Evolutionary conservation across 1,139 yeast genomes (phyloP), one percentile per base, ranked within the genome.

Genomic region (Pichia sp.): DNA sequence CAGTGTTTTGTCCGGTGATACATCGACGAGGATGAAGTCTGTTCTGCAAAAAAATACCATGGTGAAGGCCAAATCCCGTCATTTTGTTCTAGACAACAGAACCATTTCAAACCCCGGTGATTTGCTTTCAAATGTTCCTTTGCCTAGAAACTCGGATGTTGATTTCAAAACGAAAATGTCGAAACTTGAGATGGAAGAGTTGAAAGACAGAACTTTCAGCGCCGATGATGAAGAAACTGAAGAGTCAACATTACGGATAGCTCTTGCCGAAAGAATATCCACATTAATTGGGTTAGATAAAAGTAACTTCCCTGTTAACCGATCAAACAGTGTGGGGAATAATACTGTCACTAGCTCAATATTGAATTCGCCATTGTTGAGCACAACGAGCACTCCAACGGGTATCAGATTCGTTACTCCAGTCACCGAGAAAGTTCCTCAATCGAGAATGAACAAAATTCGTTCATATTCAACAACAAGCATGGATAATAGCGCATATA

Each of bases 71-170:
- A 55, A 54, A 19, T 84, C 92, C 1, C 74, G 89, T 55, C 87
- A 87, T 61, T 90, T 87, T 26, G 76, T 81, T 5, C 70, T 88
- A 42, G 83, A 80, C 51, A 80, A 90, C 0, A 73, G 85, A 49
- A 75, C 75, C 23, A 77, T 81, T 34, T 71, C 82, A 13, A 86
- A 87, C 57, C 96, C 97, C 0, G 97, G 97, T 34, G 96, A 90
- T 67, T 74, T 90, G 54, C 71, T 90, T 15, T 87, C 96, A 0
- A 87, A 87, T 53, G 96, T 87, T 0, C 95, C 96, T 0, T 70
- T 89, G 4, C 81, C 90, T 0, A 74, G 92, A 59, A 76, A 71
- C 31, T 45, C 54, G 3, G 58, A 56, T 5, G 43, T 57, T 15
- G 51, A 57, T 29, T 34, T 59, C 5, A 52, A 45, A 36, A 16